Evolutionary conservation across 164 flowering plant species (phyloP).

Genomic region (Vitis rupestris): DNA sequence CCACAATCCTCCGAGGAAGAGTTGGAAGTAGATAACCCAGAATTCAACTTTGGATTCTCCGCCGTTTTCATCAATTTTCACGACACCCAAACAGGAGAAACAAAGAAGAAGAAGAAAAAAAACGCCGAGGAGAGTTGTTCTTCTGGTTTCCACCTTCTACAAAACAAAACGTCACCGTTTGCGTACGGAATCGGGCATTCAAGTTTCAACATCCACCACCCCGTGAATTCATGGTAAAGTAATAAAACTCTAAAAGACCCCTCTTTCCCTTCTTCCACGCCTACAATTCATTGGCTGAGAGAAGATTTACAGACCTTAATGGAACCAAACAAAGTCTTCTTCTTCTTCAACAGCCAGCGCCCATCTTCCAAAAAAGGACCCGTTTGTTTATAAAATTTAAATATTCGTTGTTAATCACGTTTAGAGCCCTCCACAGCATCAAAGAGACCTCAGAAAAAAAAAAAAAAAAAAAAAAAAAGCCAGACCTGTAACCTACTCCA

Average conservation of each 20-base stretch:
- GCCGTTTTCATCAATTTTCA: slow-evolving; percentile 22
- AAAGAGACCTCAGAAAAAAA: too few species aligned
- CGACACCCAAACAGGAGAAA: neutral
- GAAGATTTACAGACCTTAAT: too few species aligned
- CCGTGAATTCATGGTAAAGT: neutral
- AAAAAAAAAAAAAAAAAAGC: too few species aligned
- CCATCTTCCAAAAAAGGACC: too few species aligned
- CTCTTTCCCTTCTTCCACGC: neutral
- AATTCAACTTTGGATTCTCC: slow-evolving; percentile 30
- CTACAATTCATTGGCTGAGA: too few species aligned
- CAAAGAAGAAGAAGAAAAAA: neutral
- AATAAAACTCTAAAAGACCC: neutral
- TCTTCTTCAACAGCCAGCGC: too few species aligned
- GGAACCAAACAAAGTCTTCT: too few species aligned
- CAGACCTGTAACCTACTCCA: too few species aligned
- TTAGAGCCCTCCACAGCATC: too few species aligned
- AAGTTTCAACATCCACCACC: neutral
- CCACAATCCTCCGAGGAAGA: slow-evolving; percentile 12
- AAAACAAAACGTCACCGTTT: neutral
- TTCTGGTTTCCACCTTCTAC: too few species aligned
- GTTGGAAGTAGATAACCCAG: slow-evolving; percentile 1
- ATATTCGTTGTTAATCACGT: too few species aligned
- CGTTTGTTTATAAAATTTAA: too few species aligned
- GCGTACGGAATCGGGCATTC: slow-evolving; percentile 9
- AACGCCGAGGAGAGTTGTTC: neutral